These are phyloP conservation scores for Adansonia madagascariensis DNA, from an alignment of 441 rosid genomes.

Conservation along the genomic window DNA sequence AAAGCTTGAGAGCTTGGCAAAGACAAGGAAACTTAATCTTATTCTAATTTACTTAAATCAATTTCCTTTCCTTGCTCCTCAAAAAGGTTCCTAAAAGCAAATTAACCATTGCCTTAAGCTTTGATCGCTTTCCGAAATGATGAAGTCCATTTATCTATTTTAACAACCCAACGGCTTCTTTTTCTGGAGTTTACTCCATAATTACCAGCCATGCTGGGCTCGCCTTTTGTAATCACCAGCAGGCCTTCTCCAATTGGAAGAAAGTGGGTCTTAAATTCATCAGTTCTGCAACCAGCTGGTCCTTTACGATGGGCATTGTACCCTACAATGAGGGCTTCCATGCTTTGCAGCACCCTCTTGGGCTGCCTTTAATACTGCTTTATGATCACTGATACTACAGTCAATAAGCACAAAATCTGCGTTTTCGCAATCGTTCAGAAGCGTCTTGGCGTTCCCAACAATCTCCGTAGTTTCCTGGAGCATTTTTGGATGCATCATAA, in stretches of 20 bases:
- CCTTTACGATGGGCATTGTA: constrained; percentile 44
- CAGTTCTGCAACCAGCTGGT: constrained; percentile 24
- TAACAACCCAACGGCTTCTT: constrained; percentile 48
- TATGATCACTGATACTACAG: constrained; percentile 37
- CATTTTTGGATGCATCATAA: constrained; percentile 17
- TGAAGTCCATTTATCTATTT: constrained; percentile 35
- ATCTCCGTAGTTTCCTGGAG: constrained; percentile 34
- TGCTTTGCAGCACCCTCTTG: constrained; percentile 23
- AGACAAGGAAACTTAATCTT: not conserved
- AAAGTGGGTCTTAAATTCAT: constrained; percentile 37
- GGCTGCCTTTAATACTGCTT: constrained; percentile 35
- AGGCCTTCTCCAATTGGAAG: constrained; percentile 56
- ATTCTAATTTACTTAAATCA: not conserved
- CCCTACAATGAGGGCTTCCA: constrained; percentile 43
- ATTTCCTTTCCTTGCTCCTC: not conserved
- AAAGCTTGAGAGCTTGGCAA: not conserved
- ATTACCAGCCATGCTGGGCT: not conserved
- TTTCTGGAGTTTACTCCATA: constrained; percentile 8
- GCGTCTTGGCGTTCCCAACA: constrained; percentile 40
- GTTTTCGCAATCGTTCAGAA: constrained; percentile 32
- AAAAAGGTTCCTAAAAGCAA: not conserved
- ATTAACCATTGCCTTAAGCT: not conserved
- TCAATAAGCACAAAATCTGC: constrained; percentile 57
- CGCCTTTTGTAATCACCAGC: constrained; percentile 34
- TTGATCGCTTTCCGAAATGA: constrained; percentile 14